Percentiles rank a stretch among this genome's conserved stretches.
Evolutionary conservation across 495 filamentous ascomycete genomes (phyloP).

Genomic region (Aspergillus asperescens): DNA sequence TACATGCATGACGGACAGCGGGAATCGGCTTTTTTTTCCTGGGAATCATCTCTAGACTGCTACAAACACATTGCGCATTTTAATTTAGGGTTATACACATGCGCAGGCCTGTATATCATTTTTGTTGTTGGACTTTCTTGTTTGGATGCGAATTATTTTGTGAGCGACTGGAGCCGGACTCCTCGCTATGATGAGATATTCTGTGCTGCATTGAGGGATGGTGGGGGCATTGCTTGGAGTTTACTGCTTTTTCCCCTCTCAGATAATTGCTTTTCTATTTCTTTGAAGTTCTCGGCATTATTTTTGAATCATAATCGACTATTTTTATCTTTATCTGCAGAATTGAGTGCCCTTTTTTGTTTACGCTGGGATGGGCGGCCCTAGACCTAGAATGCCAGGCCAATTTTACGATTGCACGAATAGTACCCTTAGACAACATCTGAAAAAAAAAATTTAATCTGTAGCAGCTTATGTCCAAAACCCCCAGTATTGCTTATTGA

Average conservation of each 20-base stretch:
- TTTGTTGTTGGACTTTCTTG: too few relatives aligned
- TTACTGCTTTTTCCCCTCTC: neutral
- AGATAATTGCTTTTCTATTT: neutral
- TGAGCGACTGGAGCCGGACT: neutral
- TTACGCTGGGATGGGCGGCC: neutral
- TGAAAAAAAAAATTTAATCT: too few relatives aligned
- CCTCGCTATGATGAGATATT: neutral
- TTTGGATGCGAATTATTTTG: too few relatives aligned
- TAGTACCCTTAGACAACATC: too few relatives aligned
- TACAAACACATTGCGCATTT: neutral
- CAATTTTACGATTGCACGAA: neutral
- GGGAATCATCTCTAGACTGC: neutral
- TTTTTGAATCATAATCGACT: neutral
- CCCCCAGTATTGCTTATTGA: too few relatives aligned
- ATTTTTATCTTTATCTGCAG: constrained; percentile 1
- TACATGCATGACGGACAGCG: neutral
- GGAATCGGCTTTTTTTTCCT: neutral
- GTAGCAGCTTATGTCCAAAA: too few relatives aligned
- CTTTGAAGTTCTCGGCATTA: neutral
- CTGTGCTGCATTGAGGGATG: neutral
- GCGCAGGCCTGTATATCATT: constrained; percentile 3
- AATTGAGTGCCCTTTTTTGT: neutral
- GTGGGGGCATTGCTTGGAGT: neutral
- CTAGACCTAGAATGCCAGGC: neutral
- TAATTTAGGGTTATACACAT: neutral